These are phyloP conservation scores for Aspergillus fumigatus DNA, from an alignment of 2,329 filamentous ascomycete species.

Conservation along the genomic window DNA sequence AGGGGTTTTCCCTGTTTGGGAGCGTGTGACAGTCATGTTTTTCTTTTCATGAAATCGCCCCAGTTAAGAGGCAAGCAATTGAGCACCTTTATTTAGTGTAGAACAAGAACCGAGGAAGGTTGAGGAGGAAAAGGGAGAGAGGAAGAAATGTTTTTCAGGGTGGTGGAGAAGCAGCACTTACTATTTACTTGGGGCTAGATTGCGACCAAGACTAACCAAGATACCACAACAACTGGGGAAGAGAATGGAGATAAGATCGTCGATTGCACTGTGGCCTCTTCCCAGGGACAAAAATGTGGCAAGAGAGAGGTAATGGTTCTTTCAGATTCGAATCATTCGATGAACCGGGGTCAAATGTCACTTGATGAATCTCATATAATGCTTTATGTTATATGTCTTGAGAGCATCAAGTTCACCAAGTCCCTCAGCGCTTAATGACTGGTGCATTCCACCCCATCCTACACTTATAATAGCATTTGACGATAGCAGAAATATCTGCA, in stretches of 20 bases:
- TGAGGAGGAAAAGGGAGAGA: conserved; percentile 2
- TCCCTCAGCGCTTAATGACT: background rate
- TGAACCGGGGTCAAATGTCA: too few species aligned
- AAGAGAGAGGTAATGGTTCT: background rate
- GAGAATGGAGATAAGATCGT: background rate
- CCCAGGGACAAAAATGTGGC: background rate
- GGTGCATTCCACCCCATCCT: background rate
- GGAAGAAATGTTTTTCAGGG: background rate
- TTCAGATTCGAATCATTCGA: too few species aligned
- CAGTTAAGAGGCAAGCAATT: background rate
- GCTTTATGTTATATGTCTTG: too few species aligned
- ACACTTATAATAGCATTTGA: background rate
- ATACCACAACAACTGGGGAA: background rate
- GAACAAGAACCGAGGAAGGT: conserved; percentile 8
- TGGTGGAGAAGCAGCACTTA: background rate
- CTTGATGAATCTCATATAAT: too few species aligned
- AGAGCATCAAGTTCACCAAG: background rate
- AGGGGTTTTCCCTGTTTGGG: conserved; percentile 49
- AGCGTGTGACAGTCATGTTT: conserved; percentile 46
- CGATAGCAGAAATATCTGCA: background rate
- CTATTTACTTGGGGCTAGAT: background rate
- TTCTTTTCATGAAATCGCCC: conserved; percentile 12
- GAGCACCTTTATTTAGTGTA: background rate
- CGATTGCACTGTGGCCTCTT: background rate
- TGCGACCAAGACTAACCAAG: background rate